These are phyloP conservation scores for Ogataea saltuana DNA, from an alignment of 805 yeast genomes.

Conservation along the genomic window DNA sequence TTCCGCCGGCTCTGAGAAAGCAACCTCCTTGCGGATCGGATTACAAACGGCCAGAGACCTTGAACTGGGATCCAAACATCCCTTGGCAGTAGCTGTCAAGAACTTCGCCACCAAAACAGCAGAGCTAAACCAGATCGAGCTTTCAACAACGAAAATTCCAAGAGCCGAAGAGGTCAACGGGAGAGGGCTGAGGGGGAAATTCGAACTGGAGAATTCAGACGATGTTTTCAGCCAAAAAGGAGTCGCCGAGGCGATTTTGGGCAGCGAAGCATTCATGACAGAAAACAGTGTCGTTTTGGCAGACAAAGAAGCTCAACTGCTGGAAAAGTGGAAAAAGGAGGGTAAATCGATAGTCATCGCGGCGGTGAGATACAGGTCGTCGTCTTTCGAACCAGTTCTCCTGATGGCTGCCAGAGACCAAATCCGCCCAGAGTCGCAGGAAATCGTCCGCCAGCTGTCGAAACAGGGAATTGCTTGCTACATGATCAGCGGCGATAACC, in stretches of 20 bases:
- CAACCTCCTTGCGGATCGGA: slow-evolving; percentile 26
- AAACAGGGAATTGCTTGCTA: slow-evolving; percentile 53
- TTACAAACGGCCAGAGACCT: slow-evolving; percentile 57
- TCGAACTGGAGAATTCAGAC: slow-evolving; percentile 25
- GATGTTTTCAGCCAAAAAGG: slow-evolving; percentile 17
- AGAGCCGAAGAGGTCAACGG: slow-evolving; percentile 58
- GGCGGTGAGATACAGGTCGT: slow-evolving; percentile 43
- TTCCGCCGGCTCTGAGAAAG: slow-evolving; percentile 11
- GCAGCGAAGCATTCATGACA: slow-evolving; percentile 59
- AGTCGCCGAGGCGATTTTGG: slow-evolving; percentile 46
- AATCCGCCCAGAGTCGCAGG: slow-evolving; percentile 55
- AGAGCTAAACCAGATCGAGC: slow-evolving; percentile 14
- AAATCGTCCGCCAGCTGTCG: slow-evolving; percentile 46
- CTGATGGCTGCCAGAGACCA: slow-evolving; percentile 63
- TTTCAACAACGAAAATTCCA: slow-evolving; percentile 42
- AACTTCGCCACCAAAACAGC: slow-evolving; percentile 35
- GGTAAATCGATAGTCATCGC: slow-evolving; percentile 66
- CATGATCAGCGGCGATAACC: slow-evolving; percentile 80
- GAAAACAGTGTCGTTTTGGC: slow-evolving; percentile 47
- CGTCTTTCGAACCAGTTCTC: slow-evolving; percentile 42
- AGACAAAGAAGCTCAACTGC: slow-evolving; percentile 34
- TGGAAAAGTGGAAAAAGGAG: slow-evolving; percentile 57
- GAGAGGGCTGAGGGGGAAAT: slow-evolving; percentile 54
- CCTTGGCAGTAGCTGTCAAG: slow-evolving; percentile 61
- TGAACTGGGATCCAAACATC: slow-evolving; percentile 68